phyloP scores from a whole-genome alignment of 495 filamentous ascomycete species.

The Aspergillus funiculosus region DNA sequence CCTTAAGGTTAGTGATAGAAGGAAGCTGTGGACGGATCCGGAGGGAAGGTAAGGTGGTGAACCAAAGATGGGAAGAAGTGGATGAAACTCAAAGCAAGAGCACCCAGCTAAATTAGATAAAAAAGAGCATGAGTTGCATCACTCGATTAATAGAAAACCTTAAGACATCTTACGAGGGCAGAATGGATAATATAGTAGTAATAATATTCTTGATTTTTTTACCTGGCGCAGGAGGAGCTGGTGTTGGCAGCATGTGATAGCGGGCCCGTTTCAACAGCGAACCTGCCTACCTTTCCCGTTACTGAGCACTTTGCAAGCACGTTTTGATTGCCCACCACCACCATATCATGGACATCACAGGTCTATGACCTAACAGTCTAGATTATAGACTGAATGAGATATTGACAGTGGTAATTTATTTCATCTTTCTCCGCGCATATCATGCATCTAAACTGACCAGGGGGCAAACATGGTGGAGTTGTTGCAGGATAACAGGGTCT shows the following conservation, averaged over 20 bases:
- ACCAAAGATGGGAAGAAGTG: constrained; percentile 6
- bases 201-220: constrained; percentile 4
- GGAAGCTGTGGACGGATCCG: constrained; percentile 5
- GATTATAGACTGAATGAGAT: too few species aligned
- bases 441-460: constrained; percentile 16
- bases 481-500: not conserved
- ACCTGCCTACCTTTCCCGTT: too few species aligned
- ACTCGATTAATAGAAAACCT: not conserved
- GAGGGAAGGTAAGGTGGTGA: constrained; percentile 10
- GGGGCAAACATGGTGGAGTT: constrained; percentile 11
- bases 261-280: constrained; percentile 13
- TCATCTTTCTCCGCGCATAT: constrained; percentile 2
- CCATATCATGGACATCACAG: not conserved
- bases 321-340: constrained; percentile 4
- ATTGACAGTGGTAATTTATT: not conserved
- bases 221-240: not conserved
- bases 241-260: constrained; percentile 22
- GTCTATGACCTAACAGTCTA: too few species aligned
- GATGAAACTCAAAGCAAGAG: constrained; percentile 11
- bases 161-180: constrained; percentile 4
- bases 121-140: not conserved
- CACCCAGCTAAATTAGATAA: constrained; percentile 4
- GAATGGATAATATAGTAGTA: constrained; percentile 1
- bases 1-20: constrained; percentile 6
- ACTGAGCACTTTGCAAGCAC: constrained; percentile 8